Evolutionary conservation across 768 basidiomycete species (phyloP).

Genomic region (Russula griseocarnosa): DNA sequence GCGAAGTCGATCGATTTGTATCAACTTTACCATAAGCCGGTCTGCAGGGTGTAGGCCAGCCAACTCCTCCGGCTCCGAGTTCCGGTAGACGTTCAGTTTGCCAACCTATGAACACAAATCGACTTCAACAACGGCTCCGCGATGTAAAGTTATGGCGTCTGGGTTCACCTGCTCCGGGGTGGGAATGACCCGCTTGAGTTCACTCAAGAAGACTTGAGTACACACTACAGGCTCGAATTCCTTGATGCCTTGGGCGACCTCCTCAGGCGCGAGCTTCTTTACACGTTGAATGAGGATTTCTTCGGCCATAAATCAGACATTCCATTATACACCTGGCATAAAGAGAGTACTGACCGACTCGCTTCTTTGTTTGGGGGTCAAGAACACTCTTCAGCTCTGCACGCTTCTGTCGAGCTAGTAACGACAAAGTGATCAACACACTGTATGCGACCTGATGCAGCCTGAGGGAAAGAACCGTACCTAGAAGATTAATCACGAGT

Average conservation of each 20-base stretch:
- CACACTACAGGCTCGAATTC: conserved; percentile 86
- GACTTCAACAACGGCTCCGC: neutral
- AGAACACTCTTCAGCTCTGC: conserved; percentile 90
- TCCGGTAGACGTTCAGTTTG: conserved; percentile 85
- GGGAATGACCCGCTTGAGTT: conserved; percentile 82
- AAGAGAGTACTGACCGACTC: conserved; percentile 64
- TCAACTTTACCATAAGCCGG: conserved; percentile 93
- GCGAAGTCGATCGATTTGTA: conserved; percentile 85
- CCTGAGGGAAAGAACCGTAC: conserved; percentile 39
- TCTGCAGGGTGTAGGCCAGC: conserved; percentile 90
- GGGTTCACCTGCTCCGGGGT: conserved; percentile 77
- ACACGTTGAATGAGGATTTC: conserved; percentile 91
- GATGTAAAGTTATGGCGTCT: neutral
- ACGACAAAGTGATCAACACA: conserved; percentile 10
- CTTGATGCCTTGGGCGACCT: conserved; percentile 77
- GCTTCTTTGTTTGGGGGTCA: conserved; percentile 87
- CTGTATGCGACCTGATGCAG: neutral
- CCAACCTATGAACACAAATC: conserved; percentile 51
- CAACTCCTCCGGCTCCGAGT: conserved; percentile 81
- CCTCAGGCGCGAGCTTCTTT: conserved; percentile 78
- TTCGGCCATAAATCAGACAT: conserved; percentile 34
- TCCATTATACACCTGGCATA: neutral
- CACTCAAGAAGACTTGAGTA: conserved; percentile 83
- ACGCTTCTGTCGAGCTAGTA: conserved; percentile 70
- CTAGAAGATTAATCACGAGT: conserved; percentile 84